These are phyloP conservation scores for Gossypium herbaceum DNA, from an alignment of 345 rosid genomes.

Conservation along the genomic window DNA sequence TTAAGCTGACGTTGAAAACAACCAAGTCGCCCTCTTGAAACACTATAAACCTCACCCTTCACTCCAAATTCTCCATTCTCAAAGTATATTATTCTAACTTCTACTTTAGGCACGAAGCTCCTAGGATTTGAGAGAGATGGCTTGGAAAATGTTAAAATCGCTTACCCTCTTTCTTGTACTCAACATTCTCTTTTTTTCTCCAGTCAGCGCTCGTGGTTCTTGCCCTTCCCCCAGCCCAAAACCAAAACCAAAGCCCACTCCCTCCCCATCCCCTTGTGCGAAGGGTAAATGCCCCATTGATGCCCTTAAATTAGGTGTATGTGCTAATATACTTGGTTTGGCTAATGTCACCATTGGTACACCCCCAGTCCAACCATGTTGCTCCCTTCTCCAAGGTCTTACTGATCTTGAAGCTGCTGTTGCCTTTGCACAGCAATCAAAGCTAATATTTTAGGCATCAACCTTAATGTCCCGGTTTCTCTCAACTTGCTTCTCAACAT, in stretches of 20 bases:
- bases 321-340: slow-evolving; percentile 37
- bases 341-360: slow-evolving; percentile 30
- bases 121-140: slow-evolving; percentile 38
- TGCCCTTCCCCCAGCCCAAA: slow-evolving; percentile 36
- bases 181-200: slow-evolving; percentile 47
- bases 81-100: neutral
- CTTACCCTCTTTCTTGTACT: slow-evolving; percentile 44
- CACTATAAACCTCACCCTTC: slow-evolving; percentile 42
- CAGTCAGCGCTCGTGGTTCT: slow-evolving; percentile 32
- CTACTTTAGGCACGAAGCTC: slow-evolving; percentile 4
- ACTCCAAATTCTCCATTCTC: slow-evolving; percentile 14
- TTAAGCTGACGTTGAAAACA: slow-evolving; percentile 5
- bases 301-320: slow-evolving; percentile 46
- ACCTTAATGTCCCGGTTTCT: slow-evolving; percentile 50
- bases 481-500: slow-evolving; percentile 50
- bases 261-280: slow-evolving; percentile 23
- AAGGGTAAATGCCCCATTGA: slow-evolving; percentile 44
- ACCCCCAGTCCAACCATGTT: slow-evolving; percentile 41
- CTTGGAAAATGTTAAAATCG: slow-evolving; percentile 34
- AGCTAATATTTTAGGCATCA: slow-evolving; percentile 47
- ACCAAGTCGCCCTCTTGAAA: slow-evolving; percentile 4
- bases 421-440: slow-evolving; percentile 69
- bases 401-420: slow-evolving; percentile 59
- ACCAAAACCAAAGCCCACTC: slow-evolving; percentile 22
- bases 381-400: slow-evolving; percentile 47